Base-by-base conservation (phyloP, 306 rosid genomes). In the Boehmeria nivea region DNA sequence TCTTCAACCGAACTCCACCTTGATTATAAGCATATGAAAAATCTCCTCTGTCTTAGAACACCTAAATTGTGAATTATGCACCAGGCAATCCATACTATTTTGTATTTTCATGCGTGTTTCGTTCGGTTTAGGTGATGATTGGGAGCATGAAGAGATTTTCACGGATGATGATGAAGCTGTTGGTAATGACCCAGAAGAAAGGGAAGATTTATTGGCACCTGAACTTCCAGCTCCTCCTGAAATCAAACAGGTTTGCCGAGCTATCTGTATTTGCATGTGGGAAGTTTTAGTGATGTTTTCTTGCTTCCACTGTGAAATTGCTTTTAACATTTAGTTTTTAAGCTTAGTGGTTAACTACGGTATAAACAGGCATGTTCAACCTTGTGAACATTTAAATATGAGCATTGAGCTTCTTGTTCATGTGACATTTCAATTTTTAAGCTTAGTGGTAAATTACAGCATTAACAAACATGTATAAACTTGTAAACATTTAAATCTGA, bases 71-170 rank as follows among this genome's bases (percentile, higher is more conserved):
- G 38, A 33, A 4, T 4, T 33, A 33, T 40, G 45, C 45, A 40
- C 15, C 6, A 8, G 17, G n/a, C 1, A 11, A 40, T 8, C 16
- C 47, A 33, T 60, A 22, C 28, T 54, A 40, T 50, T 54, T 43
- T 31, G 25, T 25, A 43, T 25, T 47, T 17, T 43, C 22, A 21
- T 53, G 9, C 24, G 34, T 43, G 9, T 42, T 12, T 20, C 66
- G 39, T 61, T 55, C 69, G 16, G 69, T 59, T 40, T 67, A 90
- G 98, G 98, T 67, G 95, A 84, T 71, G 95, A 90, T 72, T 90
- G 95, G 98, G 98, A 90, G 79, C 98, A 90, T 57, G 98, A 84
- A 71, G 95, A 90, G 61, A 90, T 87, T 55, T 90, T 90, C 76
- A 90, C 98, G 12, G 98, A 90, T 78, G 98, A 90, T 21, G 98